Conservation (phyloP, 2,329 filamentous ascomycete genomes). For the Ceratocystis cacaofunesta region DNA sequence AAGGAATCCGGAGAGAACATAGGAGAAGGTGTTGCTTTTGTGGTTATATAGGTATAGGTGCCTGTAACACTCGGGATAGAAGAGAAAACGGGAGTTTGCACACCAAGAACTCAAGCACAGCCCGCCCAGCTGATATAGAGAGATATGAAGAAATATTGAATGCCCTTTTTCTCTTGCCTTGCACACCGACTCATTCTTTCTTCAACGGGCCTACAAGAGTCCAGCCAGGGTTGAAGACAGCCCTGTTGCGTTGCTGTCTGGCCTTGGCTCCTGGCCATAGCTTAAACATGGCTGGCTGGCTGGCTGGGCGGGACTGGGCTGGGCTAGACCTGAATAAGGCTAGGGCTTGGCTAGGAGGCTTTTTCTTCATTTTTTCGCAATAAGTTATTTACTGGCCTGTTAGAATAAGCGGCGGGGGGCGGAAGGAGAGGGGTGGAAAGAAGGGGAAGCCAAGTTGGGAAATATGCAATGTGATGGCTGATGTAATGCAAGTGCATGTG, state of each 20-base stretch:
- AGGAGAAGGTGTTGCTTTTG: no score
- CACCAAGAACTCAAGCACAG: background rate
- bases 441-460: background rate
- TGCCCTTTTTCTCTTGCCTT: background rate
- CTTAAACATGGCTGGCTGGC: background rate
- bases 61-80: no score
- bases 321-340: background rate
- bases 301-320: background rate
- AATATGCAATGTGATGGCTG: background rate
- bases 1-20: background rate
- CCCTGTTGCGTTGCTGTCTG: no score
- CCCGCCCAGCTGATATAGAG: background rate
- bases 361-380: background rate
- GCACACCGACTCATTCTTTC: background rate
- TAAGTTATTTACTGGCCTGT: no score
- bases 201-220: background rate
- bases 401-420: background rate
- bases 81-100: background rate
- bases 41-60: no score
- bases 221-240: background rate
- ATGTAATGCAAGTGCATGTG: conserved; percentile 1
- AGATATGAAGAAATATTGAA: background rate
- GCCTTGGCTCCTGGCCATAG: background rate
- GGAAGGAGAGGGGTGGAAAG: background rate
- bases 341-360: background rate